These are phyloP conservation scores for Crithidia brevicula DNA, from an alignment of 208 protist genomes.

Conservation along the genomic window DNA sequence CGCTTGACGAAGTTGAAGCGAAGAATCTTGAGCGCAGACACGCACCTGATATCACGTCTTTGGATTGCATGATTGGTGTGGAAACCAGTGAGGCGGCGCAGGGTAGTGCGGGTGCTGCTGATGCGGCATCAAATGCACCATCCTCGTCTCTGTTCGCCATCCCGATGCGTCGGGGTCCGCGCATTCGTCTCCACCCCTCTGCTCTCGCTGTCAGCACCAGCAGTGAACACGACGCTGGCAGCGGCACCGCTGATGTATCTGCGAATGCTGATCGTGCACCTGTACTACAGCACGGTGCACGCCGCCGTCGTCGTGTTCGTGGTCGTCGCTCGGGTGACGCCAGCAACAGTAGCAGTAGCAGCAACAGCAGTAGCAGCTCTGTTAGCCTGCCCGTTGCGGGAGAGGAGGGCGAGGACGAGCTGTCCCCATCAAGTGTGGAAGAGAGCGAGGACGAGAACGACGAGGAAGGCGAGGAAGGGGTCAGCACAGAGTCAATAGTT, in stretches of 20 bases:
- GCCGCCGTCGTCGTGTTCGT: neutral
- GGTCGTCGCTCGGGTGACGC: too few species aligned
- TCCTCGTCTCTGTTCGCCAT: neutral
- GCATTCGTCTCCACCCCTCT: neutral
- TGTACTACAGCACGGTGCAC: neutral
- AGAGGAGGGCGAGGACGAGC: slow-evolving; percentile 5
- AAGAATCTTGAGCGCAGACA: too few species aligned
- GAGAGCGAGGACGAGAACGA: slow-evolving; percentile 1
- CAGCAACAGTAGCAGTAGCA: neutral
- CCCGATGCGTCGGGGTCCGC: slow-evolving; percentile 10
- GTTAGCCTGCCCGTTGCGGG: slow-evolving; percentile 6
- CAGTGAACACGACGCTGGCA: too few species aligned
- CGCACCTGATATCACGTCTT: slow-evolving; percentile 9
- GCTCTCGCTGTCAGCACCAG: neutral
- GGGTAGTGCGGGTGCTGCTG: neutral
- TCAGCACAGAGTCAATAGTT: neutral
- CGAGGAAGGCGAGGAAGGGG: slow-evolving; percentile 1
- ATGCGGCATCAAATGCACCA: neutral
- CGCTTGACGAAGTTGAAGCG: too few species aligned
- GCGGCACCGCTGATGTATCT: too few species aligned
- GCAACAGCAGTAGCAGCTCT: slow-evolving; percentile 21
- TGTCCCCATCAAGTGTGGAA: slow-evolving; percentile 1
- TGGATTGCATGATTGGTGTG: slow-evolving; percentile 25
- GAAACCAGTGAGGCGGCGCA: neutral
- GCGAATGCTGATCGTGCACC: neutral